Evolutionary conservation across 129 eudicot genomes (phyloP), one percentile per base, ranked within the genome.

Genomic region (Smallanthus sonchifolius): DNA sequence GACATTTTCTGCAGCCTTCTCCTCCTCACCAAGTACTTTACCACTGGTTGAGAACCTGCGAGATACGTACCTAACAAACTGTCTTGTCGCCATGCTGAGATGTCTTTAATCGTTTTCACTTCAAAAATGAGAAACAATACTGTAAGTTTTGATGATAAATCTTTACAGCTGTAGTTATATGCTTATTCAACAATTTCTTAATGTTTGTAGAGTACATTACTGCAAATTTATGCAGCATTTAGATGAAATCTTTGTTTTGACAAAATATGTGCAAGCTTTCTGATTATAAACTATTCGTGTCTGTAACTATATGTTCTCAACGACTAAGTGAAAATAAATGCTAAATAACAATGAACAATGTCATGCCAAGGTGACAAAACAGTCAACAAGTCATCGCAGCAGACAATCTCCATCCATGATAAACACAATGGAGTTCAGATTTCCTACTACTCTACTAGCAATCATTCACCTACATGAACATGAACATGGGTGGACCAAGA

Each of bases 1-100:
- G 79, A 94, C 74, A 83, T 94, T 94, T 79, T 94, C 98, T 36
- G 97, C 97, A 83, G 98, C 98, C 73, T 86, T 91, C 82, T 94
- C 98, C 86, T 94, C 98, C 88, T 94, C 96, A 47, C 89, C 72
- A 15, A 94, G 86, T 15, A 94, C 75, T 79, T 85, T 91, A 76
- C 96, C 96, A 65, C 92, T 20, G 60, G 87, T 84, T 10, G 97
- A 90, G 77, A 94, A 75, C 84, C 93, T 84, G 37, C 96, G 91
- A 30, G 87, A 76, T 24, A 91, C 65, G 64, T 74, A 76, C 64
- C 97, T 94, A 51, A 80, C 70, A 66, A 86, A 86, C 70, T 73
- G 69, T 77, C 97, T 88, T 63, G 88, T 56, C 4, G 96, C 89
- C 98, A 91, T 94, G 32, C 80, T 75, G 44, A 69, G 48, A 59